A percentile compares a stretch with the other conserved stretches of the same genome.
phyloP scores from a whole-genome alignment of 176 grass and related monocot species.

The Elaeis guineensis region DNA sequence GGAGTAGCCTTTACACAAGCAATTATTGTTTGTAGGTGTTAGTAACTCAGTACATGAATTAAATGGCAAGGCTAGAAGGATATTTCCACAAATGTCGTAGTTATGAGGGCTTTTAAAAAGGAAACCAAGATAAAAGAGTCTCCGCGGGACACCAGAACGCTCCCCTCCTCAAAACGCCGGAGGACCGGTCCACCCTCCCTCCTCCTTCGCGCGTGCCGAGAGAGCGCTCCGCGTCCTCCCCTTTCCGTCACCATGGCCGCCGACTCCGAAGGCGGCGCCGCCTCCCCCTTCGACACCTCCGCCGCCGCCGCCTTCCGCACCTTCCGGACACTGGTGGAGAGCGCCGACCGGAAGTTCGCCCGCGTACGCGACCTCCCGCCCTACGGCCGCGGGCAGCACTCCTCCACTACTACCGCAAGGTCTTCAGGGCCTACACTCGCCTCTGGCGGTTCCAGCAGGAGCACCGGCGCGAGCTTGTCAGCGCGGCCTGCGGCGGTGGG shows the following conservation, averaged over 20 bases:
- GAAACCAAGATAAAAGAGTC: no score
- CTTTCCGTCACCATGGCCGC: not conserved
- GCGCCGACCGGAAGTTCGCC: conserved; percentile 90
- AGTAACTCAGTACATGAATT: no score
- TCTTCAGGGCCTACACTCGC: conserved; percentile 92
- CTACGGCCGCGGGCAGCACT: conserved; percentile 39
- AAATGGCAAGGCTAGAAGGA: no score
- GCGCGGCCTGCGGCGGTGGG: conserved; percentile 62
- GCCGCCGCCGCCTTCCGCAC: conserved; percentile 26
- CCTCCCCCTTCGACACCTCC: not conserved
- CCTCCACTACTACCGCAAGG: conserved; percentile 73
- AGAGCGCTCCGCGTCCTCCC: not conserved
- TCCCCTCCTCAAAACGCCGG: no score
- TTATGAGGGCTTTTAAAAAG: no score
- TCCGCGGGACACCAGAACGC: conserved; percentile 4
- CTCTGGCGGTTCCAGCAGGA: conserved; percentile 87
- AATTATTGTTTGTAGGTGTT: no score
- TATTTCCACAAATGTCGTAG: no score
- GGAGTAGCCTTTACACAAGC: no score
- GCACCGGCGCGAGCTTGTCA: conserved; percentile 63
- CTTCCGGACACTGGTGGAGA: conserved; percentile 58
- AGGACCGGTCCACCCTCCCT: not conserved
- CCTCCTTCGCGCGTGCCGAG: not conserved
- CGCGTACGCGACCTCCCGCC: conserved; percentile 78
- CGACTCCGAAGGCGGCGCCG: conserved; percentile 31